Percentiles rank a stretch among this genome's conserved stretches.
These are phyloP conservation scores for Venturia effusa DNA, from an alignment of 2,329 filamentous ascomycete species.

Conservation along the genomic window DNA sequence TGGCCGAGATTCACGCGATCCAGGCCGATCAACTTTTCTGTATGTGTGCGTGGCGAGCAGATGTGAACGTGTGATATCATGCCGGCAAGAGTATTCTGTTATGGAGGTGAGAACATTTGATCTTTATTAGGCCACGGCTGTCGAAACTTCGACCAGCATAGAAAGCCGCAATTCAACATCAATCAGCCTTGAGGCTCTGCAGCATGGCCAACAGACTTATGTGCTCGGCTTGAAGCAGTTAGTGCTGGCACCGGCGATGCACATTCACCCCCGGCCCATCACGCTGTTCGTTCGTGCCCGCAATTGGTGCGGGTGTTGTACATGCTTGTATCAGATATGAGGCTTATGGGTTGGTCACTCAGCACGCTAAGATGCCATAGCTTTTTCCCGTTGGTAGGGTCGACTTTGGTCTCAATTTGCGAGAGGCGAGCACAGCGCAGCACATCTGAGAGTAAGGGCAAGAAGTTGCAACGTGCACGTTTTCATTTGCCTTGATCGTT, in stretches of 20 bases:
- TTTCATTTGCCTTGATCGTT: neutral
- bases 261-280: neutral
- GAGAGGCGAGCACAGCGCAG: neutral
- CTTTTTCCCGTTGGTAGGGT: neutral
- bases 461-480: neutral
- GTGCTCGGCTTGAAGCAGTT: neutral
- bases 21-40: neutral
- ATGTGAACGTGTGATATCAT: neutral
- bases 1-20: neutral
- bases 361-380: neutral
- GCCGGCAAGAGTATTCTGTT: no score
- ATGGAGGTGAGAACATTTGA: no score
- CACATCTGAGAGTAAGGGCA: neutral
- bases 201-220: no score
- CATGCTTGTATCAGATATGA: conserved; percentile 1
- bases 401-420: neutral
- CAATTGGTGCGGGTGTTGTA: neutral
- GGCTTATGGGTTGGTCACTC: neutral
- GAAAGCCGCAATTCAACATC: no score
- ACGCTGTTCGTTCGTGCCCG: neutral
- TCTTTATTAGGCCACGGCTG: no score
- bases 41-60: neutral
- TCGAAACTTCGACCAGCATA: no score
- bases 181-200: no score
- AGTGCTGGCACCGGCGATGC: neutral